Evolutionary conservation across 345 rosid species (phyloP), one percentile per base, ranked within the genome.

Genomic region (Hypericum androsaemum): DNA sequence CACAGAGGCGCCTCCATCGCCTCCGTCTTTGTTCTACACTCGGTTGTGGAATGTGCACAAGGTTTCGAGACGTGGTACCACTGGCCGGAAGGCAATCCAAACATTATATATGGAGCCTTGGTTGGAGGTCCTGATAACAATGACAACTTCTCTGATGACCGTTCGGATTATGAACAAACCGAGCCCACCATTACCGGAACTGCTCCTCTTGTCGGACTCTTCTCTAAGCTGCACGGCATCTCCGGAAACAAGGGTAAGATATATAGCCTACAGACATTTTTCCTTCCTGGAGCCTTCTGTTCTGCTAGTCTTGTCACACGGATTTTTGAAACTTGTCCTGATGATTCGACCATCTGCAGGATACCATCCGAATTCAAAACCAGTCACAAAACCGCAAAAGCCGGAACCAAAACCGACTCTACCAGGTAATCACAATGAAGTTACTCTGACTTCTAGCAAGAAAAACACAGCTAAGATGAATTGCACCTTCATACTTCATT

Each of bases 1-100:
- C 70, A 66, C 12, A 66, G 70, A 54, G 70, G 65, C 12, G 45
- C 65, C n/a, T 66, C 70, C 56, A 66, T 66, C 35, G 70, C 65
- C 39, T 60, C 61, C 2, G 14, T 59, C 8, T 66, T 42, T 39
- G 36, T 13, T 42, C 64, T 66, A 5, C 57, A 35, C 1, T 54
- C 65, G 0, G 12, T 48, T 5, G 65, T 66, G 12, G 57, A 60
- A 55, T 60, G 65, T 12, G 70, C 55, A 37, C 53, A 54, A 55
- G 70, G 70, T 49, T 66, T 66, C 50, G 65, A 66, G 43, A 54
- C 57, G 43, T 65, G 65, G 70, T 60, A 66, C 36, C 61, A 56
- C 8, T 50, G 64, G 0, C 45, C 64, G 5, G 61, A 59, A 47
- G 64, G 41, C n/a, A 37, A 39, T 8, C 10, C 51, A 35, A 58